Conservation (phyloP, 1,284 basidiomycete species). For the Termitomyces sp. region DNA sequence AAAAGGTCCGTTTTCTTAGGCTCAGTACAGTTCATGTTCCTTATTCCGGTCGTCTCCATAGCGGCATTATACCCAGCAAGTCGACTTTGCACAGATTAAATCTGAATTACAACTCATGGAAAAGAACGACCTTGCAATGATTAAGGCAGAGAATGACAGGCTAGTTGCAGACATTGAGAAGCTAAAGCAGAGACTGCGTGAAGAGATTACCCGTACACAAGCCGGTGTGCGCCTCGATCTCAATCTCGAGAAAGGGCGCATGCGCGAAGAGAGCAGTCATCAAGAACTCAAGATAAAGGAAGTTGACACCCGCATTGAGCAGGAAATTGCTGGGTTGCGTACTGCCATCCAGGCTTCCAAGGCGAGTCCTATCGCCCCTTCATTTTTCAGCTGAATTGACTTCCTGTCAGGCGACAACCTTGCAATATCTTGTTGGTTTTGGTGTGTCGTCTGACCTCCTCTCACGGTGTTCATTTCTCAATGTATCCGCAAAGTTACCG, state of each 20-base stretch:
- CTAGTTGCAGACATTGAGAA: slow-evolving; percentile 91
- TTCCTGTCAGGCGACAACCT: slow-evolving; percentile 60
- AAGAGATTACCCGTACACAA: slow-evolving; percentile 90
- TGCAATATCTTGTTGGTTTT: slow-evolving; percentile 81
- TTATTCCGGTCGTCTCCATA: slow-evolving; percentile 24
- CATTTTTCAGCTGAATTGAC: slow-evolving; percentile 4
- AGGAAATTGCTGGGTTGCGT: slow-evolving; percentile 87
- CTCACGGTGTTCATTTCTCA: neutral
- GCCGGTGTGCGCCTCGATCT: slow-evolving; percentile 93
- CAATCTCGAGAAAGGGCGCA: slow-evolving; percentile 95
- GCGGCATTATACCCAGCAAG: slow-evolving; percentile 94
- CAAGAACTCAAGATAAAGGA: slow-evolving; percentile 98
- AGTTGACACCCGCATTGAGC: slow-evolving; percentile 96
- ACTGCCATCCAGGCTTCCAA: slow-evolving; percentile 93
- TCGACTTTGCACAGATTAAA: slow-evolving; percentile 96
- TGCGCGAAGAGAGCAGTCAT: slow-evolving; percentile 88
- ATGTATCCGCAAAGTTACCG: slow-evolving; percentile 54
- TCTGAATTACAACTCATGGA: slow-evolving; percentile 95
- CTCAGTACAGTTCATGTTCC: neutral
- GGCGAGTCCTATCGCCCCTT: slow-evolving; percentile 33
- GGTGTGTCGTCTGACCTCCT: slow-evolving; percentile 41
- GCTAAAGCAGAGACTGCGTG: slow-evolving; percentile 89
- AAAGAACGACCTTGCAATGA: slow-evolving; percentile 94
- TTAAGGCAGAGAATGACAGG: slow-evolving; percentile 94
- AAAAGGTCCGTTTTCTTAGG: slow-evolving; percentile 60